Base-by-base conservation (phyloP, 2,329 filamentous ascomycete species). In the Aureobasidium sp. region DNA sequence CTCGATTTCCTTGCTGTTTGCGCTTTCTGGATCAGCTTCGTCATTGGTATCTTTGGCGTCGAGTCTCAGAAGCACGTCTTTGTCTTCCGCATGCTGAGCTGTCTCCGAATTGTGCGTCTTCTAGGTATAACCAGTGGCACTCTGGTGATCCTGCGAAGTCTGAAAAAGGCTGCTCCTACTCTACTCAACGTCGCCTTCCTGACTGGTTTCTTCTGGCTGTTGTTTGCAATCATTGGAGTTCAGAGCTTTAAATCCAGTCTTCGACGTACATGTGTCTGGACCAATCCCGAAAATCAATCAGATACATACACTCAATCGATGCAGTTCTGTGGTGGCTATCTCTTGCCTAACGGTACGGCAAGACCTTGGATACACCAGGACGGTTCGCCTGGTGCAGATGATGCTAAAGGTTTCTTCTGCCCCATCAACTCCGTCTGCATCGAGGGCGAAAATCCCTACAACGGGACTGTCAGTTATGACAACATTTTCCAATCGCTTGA, bases 41-140 rank as follows among this genome's bases (percentile, higher is more conserved):
- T 84, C 11, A 79, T 99, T 55, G 84, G 85, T 36, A 75, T 92
- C 21, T 82, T 83, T 11, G 85, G 87, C 0, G 72, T 91, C 25
- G 90, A 97, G 70, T 80, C 81, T 63, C 70, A 74, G 2, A 80
- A 85, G 58, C 90, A 95, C 70, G 74, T 97, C 8, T 96, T 91
- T 68, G 83, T 97, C 8, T 99, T 99, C 74, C 87, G 90, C 61
- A 99, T 99, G 95, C 80, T 99, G 63, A 96, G 92, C 70, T 97
- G 91, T 74, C 81, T 99, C 65, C 89, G 95, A 48, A 97, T 99
- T 66, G 77, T 99, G 66, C 85, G 94, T 63, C 81, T 99, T n/a
- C 79, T 99, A 25, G 88, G 90, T 55, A 83, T 99, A 57, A 99
- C 94, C 1, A 92, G 91, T 67, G 94, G 94, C 67, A 99, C 95